Base-by-base conservation (phyloP, 202 grass and related monocot species). In the Dendrocalamus latiflorus region DNA sequence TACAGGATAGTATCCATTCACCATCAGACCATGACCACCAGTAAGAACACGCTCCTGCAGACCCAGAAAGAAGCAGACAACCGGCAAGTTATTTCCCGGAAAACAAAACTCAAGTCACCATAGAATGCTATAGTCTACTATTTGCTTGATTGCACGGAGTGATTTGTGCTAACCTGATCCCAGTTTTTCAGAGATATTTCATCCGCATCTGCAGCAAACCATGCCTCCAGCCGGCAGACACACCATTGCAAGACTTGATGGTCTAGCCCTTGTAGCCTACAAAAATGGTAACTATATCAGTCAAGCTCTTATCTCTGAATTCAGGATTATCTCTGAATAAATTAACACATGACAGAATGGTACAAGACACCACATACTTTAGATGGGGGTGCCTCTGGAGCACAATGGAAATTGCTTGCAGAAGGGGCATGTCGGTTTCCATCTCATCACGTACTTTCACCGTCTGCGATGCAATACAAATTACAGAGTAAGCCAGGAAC, bases 161-260 rank as follows among this genome's bases (percentile, higher is more conserved):
- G 28, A 54, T 82, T 49, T 25, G 74, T 0, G 15, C 70, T 74
- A 81, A 97, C 94, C 90, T 98, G 96, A 77, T 98, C 96, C 96
- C 96, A 98, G 41, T 91, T 98, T 83, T 98, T 89, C 61, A 98
- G 76, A 64, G 96, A 98, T 76, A 98, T 98, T 70, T 92, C 89
- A 79, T 98, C 91, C 8, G 83, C 83, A 89, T 98, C 93, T 76
- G 92, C 91, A 87, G 96, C 96, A 91, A 98, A 98, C 96, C 96
- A 98, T 68, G 96, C 93, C 70, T 98, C 93, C 10, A 95, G 77
- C 57, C 95, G 88, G 50, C 95, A 91, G 44, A 98, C 76, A 77
- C 90, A 98, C 95, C 96, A 98, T 81, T 98, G 91, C 54, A 98
- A 58, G 59, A 98, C 93, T 60, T 95, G 89, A 80, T 93, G 69